Evolutionary conservation across 768 basidiomycete genomes (phyloP), one percentile per base, ranked within the genome.

Genomic region (Tremella mesenterica): DNA sequence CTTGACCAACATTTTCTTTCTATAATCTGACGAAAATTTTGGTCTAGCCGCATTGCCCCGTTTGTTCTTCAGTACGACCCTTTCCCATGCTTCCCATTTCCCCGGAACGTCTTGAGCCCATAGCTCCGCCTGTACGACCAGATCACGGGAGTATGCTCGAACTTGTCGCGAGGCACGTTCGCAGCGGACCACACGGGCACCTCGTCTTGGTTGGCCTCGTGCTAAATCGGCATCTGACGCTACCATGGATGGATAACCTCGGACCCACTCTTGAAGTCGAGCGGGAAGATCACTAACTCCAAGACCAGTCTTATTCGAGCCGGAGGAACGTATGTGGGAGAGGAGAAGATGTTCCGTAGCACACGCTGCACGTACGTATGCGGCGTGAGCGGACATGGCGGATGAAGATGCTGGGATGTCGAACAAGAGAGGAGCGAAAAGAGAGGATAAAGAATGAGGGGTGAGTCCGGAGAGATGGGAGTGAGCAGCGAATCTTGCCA

Each of bases 271-370:
- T 64, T 86, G 85, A 57, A 95, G 82, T n/a, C 87, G 82, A 13
- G 82, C 81, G 2, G 92, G 93, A 8, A 64, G 65, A 50, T 53
- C 74, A 21, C 21, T 59, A 21, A 52, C 34, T 44, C 58, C 56
- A 31, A 65, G 59, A 44, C 52, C 67, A 4, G 48, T 52, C 13
- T 53, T 57, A 4, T 68, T 58, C 4, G 80, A 77, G 53, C 85
- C 82, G 62, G 88, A 84, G 77, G 83, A 86, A 27, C 92, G 82
- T 53, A 97, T 84, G 71, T 85, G 93, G 0, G 88, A 80, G 12
- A 97, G 80, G n/a, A 96, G 76, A 45, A 99, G 77, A 60, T 99
- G 93, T 69, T 99, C 93, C 63, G 86, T 86, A 1, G 92, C 93
- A 30, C 84, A 82, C 3, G 85, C 84, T 14, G 87, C 79, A 41